These are phyloP conservation scores for Mycena chlorophos DNA, from an alignment of 768 basidiomycete genomes.

Conservation along the genomic window DNA sequence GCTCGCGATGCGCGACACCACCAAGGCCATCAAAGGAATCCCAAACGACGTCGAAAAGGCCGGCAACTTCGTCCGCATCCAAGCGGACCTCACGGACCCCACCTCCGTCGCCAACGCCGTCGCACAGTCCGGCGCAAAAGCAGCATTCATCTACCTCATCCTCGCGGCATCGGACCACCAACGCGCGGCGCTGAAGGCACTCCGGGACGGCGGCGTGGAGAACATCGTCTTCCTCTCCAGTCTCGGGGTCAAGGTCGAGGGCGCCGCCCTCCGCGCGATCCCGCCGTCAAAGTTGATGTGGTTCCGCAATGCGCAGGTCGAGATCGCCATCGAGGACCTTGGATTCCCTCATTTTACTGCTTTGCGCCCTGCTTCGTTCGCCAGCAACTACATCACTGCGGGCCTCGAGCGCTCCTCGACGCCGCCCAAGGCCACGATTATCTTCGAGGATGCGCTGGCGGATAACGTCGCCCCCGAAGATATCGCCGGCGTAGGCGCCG, in stretches of 20 bases:
- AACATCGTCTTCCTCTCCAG: background rate
- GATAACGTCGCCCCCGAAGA: background rate
- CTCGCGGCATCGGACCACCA: background rate
- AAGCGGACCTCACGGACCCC: background rate
- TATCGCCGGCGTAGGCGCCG: background rate
- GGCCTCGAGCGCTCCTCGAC: background rate
- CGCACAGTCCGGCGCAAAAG: background rate
- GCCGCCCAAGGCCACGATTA: background rate
- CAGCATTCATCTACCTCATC: background rate
- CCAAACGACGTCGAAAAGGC: background rate
- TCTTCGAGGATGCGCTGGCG: background rate
- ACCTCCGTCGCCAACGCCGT: background rate
- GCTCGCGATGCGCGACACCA: background rate
- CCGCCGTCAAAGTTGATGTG: background rate
- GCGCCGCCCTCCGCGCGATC: background rate
- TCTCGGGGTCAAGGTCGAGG: background rate
- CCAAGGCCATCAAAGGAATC: background rate
- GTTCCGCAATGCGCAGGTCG: background rate
- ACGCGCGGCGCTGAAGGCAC: background rate
- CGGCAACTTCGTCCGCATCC: background rate
- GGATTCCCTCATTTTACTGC: background rate
- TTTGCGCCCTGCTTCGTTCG: background rate
- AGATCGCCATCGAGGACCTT: background rate
- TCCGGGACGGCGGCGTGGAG: background rate
- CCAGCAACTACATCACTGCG: background rate